These are phyloP conservation scores for Coemansia sp. DNA, from an alignment of 192 early-diverging fungal genomes.

Conservation along the genomic window DNA sequence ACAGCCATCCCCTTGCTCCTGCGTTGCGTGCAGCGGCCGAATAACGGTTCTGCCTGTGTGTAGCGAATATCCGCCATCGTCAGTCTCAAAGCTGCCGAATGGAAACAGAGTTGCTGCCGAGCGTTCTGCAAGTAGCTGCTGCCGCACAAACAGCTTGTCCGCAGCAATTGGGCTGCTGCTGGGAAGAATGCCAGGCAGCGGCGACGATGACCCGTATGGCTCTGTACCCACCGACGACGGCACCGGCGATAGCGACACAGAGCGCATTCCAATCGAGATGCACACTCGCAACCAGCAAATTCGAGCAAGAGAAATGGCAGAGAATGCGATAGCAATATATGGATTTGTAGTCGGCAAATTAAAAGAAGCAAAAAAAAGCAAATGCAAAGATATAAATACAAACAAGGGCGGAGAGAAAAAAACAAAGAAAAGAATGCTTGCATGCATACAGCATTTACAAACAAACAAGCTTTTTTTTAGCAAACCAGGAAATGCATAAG, in stretches of 20 bases:
- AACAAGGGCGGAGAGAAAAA: not conserved
- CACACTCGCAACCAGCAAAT: too few species aligned
- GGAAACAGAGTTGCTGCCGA: not conserved
- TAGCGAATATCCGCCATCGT: not conserved
- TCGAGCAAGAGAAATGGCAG: not conserved
- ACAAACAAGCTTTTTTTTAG: too few species aligned
- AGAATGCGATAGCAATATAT: not conserved
- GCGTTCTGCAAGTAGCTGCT: not conserved
- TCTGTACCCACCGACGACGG: conserved; percentile 12
- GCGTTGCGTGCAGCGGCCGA: not conserved
- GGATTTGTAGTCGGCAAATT: not conserved
- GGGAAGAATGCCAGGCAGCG: not conserved
- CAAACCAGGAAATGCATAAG: too few species aligned
- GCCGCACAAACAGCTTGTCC: not conserved
- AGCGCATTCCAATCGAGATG: not conserved
- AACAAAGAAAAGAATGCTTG: not conserved
- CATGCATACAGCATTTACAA: not conserved
- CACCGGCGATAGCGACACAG: conserved; percentile 5
- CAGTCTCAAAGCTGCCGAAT: not conserved
- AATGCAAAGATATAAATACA: not conserved
- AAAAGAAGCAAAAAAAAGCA: not conserved
- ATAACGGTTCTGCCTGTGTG: not conserved
- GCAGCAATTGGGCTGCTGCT: conserved; percentile 5
- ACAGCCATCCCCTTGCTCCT: not conserved
- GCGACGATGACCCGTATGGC: conserved; percentile 3